Evolutionary conservation across 371 early-diverging fungal species (phyloP).

Genomic region (Syncephalastrum sp.): DNA sequence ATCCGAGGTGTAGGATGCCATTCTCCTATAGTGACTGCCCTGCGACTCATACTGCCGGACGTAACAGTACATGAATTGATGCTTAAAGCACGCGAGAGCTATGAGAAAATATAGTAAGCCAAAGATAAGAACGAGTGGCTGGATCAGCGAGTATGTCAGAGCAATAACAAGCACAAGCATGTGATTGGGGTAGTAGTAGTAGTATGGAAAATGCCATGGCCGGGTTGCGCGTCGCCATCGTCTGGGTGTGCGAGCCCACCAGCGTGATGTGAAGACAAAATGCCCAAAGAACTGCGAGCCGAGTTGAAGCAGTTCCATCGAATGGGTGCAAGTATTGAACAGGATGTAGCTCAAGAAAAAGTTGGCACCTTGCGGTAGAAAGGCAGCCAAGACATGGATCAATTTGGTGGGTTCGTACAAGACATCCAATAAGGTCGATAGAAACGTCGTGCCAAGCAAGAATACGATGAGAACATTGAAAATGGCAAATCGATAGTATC

Average conservation of each 20-base stretch:
- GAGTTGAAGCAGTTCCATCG: slow-evolving; percentile 71
- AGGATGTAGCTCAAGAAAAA: slow-evolving; percentile 81
- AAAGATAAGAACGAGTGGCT: slow-evolving; percentile 83
- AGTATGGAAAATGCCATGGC: slow-evolving; percentile 67
- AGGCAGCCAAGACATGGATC: slow-evolving; percentile 66
- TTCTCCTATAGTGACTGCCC: slow-evolving; percentile 76
- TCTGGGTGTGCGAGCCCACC: slow-evolving; percentile 71
- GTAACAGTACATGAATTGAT: slow-evolving; percentile 83
- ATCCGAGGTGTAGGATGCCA: slow-evolving; percentile 74
- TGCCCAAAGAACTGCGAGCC: slow-evolving; percentile 57
- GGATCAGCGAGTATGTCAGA: slow-evolving; percentile 84
- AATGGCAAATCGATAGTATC: slow-evolving; percentile 87
- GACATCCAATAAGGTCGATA: slow-evolving; percentile 70
- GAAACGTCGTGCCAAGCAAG: slow-evolving; percentile 76
- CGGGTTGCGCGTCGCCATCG: slow-evolving; percentile 53
- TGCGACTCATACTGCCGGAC: slow-evolving; percentile 81
- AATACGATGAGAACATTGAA: slow-evolving; percentile 89
- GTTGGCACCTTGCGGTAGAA: slow-evolving; percentile 70
- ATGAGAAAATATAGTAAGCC: slow-evolving; percentile 75
- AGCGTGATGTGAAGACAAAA: slow-evolving; percentile 43
- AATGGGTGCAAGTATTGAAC: slow-evolving; percentile 69
- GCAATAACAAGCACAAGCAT: slow-evolving; percentile 82
- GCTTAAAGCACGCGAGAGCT: slow-evolving; percentile 76
- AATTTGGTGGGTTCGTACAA: slow-evolving; percentile 63
- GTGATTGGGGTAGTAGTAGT: slow-evolving; percentile 70